Evolutionary conservation across 495 filamentous ascomycete species (phyloP), one percentile per base, ranked within the genome.

Genomic region (Aspergillus saccharolyticus): DNA sequence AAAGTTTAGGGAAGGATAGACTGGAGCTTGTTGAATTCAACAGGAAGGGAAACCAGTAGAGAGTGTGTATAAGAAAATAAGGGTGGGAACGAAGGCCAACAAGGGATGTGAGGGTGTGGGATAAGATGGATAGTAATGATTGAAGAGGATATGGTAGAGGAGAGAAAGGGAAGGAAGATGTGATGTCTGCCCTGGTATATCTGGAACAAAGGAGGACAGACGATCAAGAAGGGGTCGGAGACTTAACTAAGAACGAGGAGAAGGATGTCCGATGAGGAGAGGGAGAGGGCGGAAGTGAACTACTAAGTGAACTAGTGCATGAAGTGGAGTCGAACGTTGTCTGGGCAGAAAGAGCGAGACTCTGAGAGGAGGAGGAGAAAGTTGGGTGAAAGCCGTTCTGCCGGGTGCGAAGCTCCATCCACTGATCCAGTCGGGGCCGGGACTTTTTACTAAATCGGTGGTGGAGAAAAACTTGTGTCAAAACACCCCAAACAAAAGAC

Each of bases 221-320:
- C 21, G 46, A 21, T 21, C 20, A 17, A 17, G 12, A 18, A 49
- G 21, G 4, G 15, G 25, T 14, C 21, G 46, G 22, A 19, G 47
- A 25, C 22, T 50, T 50, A 30, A 50, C n/a, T n/a, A n/a, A 28
- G 47, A 50, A n/a, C 15, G 20, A 28, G 46, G 17, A 21, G 47
- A 18, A n/a, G 47, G n/a, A 20, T 17, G 47, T 30, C 22, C 22
- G 33, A 2, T 9, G 33, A 15, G 19, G 44, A 19, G 44, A 46
- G n/a, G n/a, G n/a, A 17, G 44, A 2, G 44, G 8, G n/a, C 3
- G 44, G 7, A 17, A n/a, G n/a, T n/a, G n/a, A n/a, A n/a, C n/a
- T n/a, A n/a, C n/a, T n/a, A n/a, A 45, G 44, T 45, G 44, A 45
- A 18, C 44, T n/a, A 45, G 44, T 45, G 44, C 9, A 45, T 45